A percentile compares a stretch with the other conserved stretches of the same genome.
Evolutionary conservation across 176 grass and related monocot genomes (phyloP).

Genomic region (Carex scoparia): DNA sequence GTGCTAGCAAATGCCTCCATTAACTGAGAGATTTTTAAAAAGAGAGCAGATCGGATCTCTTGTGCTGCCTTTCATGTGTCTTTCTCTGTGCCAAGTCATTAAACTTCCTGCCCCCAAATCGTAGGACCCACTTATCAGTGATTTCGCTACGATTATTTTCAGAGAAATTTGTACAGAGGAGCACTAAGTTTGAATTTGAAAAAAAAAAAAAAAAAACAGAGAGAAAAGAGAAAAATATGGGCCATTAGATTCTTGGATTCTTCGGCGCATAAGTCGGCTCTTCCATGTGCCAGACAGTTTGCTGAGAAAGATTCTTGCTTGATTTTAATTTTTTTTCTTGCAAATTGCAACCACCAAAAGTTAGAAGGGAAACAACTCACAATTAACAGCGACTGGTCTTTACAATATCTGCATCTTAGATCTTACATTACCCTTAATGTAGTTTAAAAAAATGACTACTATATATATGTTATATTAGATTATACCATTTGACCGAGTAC

Average conservation of each 20-base stretch:
- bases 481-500: no score
- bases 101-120: neutral
- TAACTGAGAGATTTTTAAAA: neutral
- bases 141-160: neutral
- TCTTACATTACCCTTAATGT: neutral
- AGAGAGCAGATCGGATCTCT: neutral
- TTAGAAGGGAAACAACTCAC: neutral
- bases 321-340: neutral
- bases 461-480: neutral
- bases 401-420: neutral
- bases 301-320: neutral
- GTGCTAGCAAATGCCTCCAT: neutral
- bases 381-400: neutral
- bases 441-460: neutral
- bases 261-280: neutral
- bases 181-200: neutral
- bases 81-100: neutral
- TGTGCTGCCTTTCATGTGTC: neutral
- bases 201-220: neutral
- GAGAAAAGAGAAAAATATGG: neutral
- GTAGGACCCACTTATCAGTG: no score
- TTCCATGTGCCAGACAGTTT: neutral
- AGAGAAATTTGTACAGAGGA: neutral
- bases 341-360: slow-evolving; percentile 7
- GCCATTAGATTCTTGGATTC: neutral